phyloP scores from a whole-genome alignment of 805 yeast genomes.

The Spathaspora sp. region DNA sequence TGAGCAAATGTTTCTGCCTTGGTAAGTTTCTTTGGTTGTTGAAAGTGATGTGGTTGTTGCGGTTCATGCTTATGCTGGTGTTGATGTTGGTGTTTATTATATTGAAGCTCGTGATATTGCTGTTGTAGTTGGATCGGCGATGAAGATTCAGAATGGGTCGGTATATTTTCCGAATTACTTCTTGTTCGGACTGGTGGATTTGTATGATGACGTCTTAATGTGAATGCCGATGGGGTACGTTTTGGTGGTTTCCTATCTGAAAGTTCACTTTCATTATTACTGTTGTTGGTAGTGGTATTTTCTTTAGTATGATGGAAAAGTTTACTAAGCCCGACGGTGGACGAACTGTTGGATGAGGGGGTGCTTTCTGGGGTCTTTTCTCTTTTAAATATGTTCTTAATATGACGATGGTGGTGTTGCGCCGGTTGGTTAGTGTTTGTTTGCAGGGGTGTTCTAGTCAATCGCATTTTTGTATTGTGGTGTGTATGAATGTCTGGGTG shows the following conservation, averaged over 20 bases:
- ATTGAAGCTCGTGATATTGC: background rate
- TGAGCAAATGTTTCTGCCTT: slow-evolving; percentile 38
- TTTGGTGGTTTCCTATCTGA: slow-evolving; percentile 2
- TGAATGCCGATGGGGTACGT: slow-evolving; percentile 17
- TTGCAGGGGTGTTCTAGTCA: slow-evolving; percentile 2
- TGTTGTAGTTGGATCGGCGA: background rate
- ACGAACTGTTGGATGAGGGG: slow-evolving; percentile 3
- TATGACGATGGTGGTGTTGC: slow-evolving; percentile 13
- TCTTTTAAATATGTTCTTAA: slow-evolving; percentile 18
- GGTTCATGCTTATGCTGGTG: background rate
- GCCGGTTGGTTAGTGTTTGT: background rate
- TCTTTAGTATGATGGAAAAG: slow-evolving; percentile 17
- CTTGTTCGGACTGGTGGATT: slow-evolving; percentile 5
- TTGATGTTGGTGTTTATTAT: background rate
- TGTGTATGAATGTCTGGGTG: background rate
- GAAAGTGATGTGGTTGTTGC: background rate
- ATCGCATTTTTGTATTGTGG: background rate
- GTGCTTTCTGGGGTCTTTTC: slow-evolving; percentile 11
- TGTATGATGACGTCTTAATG: slow-evolving; percentile 17
- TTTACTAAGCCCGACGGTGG: slow-evolving; percentile 15
- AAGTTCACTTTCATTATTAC: background rate
- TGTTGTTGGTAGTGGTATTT: background rate
- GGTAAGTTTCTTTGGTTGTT: slow-evolving; percentile 12
- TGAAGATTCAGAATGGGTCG: background rate
- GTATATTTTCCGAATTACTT: slow-evolving; percentile 4